Conservation (phyloP, 164 flowering plant species). For the Tinospora cordifolia region DNA sequence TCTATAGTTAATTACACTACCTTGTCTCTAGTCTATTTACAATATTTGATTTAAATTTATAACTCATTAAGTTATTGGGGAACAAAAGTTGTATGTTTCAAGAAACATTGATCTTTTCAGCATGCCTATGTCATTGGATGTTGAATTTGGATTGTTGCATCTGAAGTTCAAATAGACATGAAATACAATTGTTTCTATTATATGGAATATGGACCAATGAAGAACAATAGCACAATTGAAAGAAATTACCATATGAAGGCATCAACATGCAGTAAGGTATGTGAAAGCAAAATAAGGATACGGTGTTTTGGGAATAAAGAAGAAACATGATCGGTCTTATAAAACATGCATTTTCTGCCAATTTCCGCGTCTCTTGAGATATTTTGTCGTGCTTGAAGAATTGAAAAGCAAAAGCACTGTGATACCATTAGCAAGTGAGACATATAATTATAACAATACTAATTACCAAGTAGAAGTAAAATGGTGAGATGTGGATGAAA, state of each 20-base stretch:
- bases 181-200: background rate
- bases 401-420: conserved; percentile 38
- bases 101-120: too few species aligned
- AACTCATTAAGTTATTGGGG: too few species aligned
- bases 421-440: conserved; percentile 24
- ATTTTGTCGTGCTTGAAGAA: conserved; percentile 25
- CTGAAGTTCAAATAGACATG: background rate
- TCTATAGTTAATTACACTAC: too few species aligned
- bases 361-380: conserved; percentile 20
- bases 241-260: too few species aligned
- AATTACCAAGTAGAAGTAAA: background rate
- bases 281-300: conserved; percentile 43
- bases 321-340: conserved; percentile 25
- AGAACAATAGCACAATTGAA: background rate
- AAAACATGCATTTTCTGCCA: conserved; percentile 42
- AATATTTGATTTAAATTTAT: too few species aligned
- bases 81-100: too few species aligned
- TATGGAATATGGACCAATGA: background rate
- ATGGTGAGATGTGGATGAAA: background rate
- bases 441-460: background rate
- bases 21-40: too few species aligned
- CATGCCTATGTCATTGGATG: too few species aligned
- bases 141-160: background rate
- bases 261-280: background rate
- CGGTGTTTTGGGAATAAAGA: conserved; percentile 48